Base-by-base conservation (phyloP, 2,329 filamentous ascomycete species). In the Daldinia eschscholtzii region DNA sequence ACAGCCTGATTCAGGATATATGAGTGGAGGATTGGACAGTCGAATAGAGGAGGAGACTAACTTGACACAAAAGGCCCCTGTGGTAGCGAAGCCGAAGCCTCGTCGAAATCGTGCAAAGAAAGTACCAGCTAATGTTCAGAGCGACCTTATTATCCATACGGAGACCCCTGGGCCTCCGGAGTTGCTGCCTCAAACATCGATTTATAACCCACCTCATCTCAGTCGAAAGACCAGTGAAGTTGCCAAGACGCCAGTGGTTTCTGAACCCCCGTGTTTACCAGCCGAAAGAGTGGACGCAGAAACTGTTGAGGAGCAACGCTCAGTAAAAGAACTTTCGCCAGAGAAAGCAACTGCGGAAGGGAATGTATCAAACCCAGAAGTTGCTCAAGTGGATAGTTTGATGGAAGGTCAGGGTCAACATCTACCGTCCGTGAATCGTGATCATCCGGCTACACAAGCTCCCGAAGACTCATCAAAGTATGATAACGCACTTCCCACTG, bases 1-100 rank as follows among this genome's bases (percentile, higher is more conserved):
- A 4, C 84, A 90, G 70, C 84, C 85, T 6, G 93, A 97, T 77
- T 94, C 93, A 13, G 93, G 92, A 1, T 97, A 97, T 76, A 92
- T 94, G 87, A 96, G 92, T 76, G 92, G 91, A n/a, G 87, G 89
- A 6, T 79, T 91, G 15, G 87, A 91, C 28, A 83, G 69, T 56
- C 72, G 72, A 37, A 46, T 90, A 5, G 88, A 93, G 66, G 91
- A 91, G 41, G 88, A 92, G 26, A 85, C 88, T 13, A 80, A 83
- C 1, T 76, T 15, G 78, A 77, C 9, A 64, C 77, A 33, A 2
- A 76, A 76, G 56, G 68, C 74, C 18, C 57, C 73, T 12, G 66
- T 68, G n/a, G 70, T 70, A 15, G 65, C 74, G 73, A 75, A 83
- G 66, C 75, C 79, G 7, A 82, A 81, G 62, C 70, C 76, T 10